A percentile compares a stretch with the other conserved stretches of the same genome.
Conservation (phyloP, 1,139 yeast species). For the Hansenula lynferdii region DNA sequence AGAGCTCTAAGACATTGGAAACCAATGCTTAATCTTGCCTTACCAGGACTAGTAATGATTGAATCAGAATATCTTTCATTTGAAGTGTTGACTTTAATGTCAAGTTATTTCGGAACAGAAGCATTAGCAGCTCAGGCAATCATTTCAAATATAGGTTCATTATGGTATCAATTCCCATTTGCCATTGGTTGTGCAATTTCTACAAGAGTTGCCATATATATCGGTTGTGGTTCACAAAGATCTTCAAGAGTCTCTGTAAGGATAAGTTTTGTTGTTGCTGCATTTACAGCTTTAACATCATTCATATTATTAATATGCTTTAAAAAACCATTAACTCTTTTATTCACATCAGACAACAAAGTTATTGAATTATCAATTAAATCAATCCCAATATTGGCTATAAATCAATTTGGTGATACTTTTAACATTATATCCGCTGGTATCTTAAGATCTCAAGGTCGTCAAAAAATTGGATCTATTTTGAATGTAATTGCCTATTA, state of each 20-base stretch:
- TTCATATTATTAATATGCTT: constrained; percentile 22
- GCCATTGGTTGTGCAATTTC: constrained; percentile 37
- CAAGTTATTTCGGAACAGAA: constrained; percentile 36
- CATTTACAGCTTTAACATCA: constrained; percentile 19
- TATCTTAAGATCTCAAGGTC: constrained; percentile 59
- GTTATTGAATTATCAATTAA: constrained; percentile 19
- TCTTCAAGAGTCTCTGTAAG: constrained; percentile 16
- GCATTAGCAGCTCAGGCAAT: constrained; percentile 39
- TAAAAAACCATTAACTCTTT: constrained; percentile 20
- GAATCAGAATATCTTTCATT: constrained; percentile 38
- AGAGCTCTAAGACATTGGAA: constrained; percentile 28
- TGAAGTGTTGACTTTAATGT: constrained; percentile 35
- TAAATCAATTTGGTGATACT: constrained; percentile 54
- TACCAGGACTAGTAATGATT: constrained; percentile 38
- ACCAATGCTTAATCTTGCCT: constrained; percentile 31
- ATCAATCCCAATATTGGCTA: constrained; percentile 36
- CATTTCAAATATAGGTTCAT: constrained; percentile 34
- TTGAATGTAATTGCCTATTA: constrained; percentile 55
- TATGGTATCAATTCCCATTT: constrained; percentile 36
- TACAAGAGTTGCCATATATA: constrained; percentile 34
- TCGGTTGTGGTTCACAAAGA: constrained; percentile 27
- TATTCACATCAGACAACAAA: constrained; percentile 25
- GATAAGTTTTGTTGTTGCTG: constrained; percentile 23
- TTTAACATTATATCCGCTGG: constrained; percentile 58
- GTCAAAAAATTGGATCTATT: constrained; percentile 61